These are phyloP conservation scores for Globisporangium nodosum DNA, from an alignment of 352 stramenopile genomes.

Conservation along the genomic window DNA sequence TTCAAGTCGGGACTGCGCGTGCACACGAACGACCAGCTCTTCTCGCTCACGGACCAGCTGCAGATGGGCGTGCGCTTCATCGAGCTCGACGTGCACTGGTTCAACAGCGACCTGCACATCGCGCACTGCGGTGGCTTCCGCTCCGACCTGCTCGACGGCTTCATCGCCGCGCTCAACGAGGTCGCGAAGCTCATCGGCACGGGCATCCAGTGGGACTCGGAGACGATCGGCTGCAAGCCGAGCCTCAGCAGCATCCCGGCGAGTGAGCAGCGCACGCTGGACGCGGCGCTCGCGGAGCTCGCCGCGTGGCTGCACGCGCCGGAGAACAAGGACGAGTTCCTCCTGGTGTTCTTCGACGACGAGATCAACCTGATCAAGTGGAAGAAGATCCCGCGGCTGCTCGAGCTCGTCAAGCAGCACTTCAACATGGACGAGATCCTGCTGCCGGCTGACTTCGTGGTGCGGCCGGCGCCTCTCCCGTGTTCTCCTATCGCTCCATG, in stretches of 20 bases:
- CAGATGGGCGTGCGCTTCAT: slow-evolving; percentile 60
- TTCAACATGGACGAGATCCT: slow-evolving; percentile 64
- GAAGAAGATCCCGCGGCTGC: slow-evolving; percentile 69
- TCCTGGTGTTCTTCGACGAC: slow-evolving; percentile 85
- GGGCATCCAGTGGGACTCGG: slow-evolving; percentile 61
- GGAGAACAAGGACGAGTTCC: slow-evolving; percentile 57
- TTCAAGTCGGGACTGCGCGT: slow-evolving; percentile 45
- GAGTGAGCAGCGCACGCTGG: slow-evolving; percentile 43
- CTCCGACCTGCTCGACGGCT: slow-evolving; percentile 44
- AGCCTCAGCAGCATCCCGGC: slow-evolving; percentile 63
- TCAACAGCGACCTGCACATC: slow-evolving; percentile 57
- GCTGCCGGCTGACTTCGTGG: slow-evolving; percentile 48
- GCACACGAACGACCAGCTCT: slow-evolving; percentile 66
- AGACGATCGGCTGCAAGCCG: slow-evolving; percentile 66
- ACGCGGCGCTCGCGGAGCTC: slow-evolving; percentile 42
- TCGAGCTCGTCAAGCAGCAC: slow-evolving; percentile 59
- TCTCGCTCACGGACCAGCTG: slow-evolving; percentile 62
- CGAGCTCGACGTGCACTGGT: slow-evolving; percentile 68
- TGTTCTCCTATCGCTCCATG: no score
- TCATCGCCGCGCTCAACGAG: slow-evolving; percentile 64
- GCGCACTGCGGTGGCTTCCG: slow-evolving; percentile 63
- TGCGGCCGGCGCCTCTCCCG: slow-evolving; percentile 10
- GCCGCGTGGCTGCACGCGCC: slow-evolving; percentile 49
- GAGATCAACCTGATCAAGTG: slow-evolving; percentile 65
- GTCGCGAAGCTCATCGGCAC: slow-evolving; percentile 48